Evolutionary conservation across 768 basidiomycete species (phyloP), one percentile per base, ranked within the genome.

Genomic region (Boletus pseudopeckii): DNA sequence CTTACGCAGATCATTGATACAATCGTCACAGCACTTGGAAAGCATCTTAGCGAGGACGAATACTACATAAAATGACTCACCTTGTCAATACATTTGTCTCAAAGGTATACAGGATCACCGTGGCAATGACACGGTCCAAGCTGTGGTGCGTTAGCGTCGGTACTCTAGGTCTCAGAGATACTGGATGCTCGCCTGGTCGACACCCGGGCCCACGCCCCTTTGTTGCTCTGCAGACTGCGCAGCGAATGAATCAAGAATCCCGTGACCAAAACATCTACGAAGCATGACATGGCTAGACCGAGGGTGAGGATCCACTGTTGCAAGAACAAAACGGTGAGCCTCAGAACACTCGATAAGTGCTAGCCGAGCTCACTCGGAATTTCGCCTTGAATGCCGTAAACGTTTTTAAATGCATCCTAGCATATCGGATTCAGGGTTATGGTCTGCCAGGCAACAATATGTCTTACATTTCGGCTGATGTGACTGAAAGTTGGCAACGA

Each of bases 31-130:
- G 76, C 60, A 52, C 78, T 79, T 44, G 22, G 1, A 15, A 10
- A 28, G 30, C 7, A 1, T 38, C 24, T 48, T 9, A 40, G 37
- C 0, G 32, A 20, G 41, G 10, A 46, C n/a, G 46, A 45, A 28
- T 22, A 17, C 24, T 26, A 26, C 17, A 26, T 5, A 24, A 37
- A 26, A 18, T 4, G 43, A 59, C 55, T 22, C 45, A 77, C 76
- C 76, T 75, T 26, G 81, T 82, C 30, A 82, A 54, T 8, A 76
- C 62, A 51, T 80, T 81, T 34, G 75, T 80, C 59, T 83, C 81
- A 38, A 82, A 75, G 0, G 80, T 76, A 55, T 82, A 82, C 1
- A 79, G 56, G 37, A 81, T 77, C 43, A 81, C 68, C 0, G 68
- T 60, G 51, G 80, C 74, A 22, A 83, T 70, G 26, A 82, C 58